phyloP scores from a whole-genome alignment of 108 stramenopile species.

The Fragilariopsis cylindrus region DNA sequence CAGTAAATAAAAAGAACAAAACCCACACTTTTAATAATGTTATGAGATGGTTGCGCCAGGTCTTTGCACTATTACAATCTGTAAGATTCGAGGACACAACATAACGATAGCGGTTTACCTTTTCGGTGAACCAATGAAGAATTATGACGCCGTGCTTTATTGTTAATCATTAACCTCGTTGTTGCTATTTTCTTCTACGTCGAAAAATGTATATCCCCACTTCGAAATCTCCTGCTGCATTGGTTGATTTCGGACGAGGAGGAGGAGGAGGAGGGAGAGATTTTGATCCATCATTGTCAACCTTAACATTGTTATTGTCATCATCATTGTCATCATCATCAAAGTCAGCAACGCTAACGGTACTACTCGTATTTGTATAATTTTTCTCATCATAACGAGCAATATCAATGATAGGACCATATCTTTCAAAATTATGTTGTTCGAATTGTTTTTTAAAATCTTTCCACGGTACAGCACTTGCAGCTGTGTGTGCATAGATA shows the following conservation, averaged over 20 bases:
- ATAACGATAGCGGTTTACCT: too few relatives aligned
- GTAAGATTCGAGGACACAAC: too few relatives aligned
- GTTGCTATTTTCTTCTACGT: not conserved
- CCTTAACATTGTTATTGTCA: not conserved
- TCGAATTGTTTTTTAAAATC: not conserved
- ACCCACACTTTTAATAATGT: too few relatives aligned
- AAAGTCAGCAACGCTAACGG: not conserved
- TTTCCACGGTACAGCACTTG: slow-evolving; percentile 4
- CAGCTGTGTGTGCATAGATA: slow-evolving; percentile 5
- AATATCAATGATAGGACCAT: not conserved
- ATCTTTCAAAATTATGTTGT: not conserved
- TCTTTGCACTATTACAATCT: too few relatives aligned
- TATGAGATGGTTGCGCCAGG: too few relatives aligned
- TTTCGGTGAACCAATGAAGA: too few relatives aligned
- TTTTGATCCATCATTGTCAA: not conserved
- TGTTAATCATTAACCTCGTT: too few relatives aligned
- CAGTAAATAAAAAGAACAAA: too few relatives aligned
- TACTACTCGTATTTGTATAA: too few relatives aligned
- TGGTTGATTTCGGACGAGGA: not conserved
- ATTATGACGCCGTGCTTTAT: too few relatives aligned
- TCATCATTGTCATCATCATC: not conserved
- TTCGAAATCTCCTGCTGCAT: slow-evolving; percentile 2
- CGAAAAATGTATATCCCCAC: not conserved
- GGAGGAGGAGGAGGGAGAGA: too few relatives aligned
- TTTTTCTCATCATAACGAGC: too few relatives aligned